Base-by-base conservation (phyloP, 2,329 filamentous ascomycete species). In the Didymella keratinophila region DNA sequence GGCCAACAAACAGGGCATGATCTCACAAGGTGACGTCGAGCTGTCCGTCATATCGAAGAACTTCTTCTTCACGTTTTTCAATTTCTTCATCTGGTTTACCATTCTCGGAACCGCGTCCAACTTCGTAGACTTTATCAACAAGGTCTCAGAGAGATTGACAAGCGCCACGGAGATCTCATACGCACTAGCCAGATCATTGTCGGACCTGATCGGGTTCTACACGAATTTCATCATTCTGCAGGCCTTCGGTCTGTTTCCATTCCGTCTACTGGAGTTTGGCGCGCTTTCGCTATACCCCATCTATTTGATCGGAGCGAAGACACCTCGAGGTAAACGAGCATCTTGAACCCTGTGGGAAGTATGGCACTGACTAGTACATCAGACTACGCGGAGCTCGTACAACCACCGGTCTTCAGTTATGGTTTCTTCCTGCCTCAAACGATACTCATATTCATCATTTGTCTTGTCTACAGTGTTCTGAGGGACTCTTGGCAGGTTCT, bases 51-150 rank as follows among this genome's bases (percentile, higher is more conserved):
- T 99, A 65, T 97, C 92, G 52, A 99, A 99, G 80, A 99, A 98
- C 78, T 99, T 98, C 80, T 97, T 98, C 83, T 99, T 99, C 75
- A 93, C 91, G 10, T 99, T 99, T 78, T 98, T 99, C 86, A 99
- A 99, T 78, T 92, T 98, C 56, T 99, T 99, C 78, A 86, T 98
- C 49, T 87, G 98, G 43, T 97, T 98, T 75, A 96, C 94, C 1
- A 85, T 95, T 25, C 91, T 96, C 44, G 91, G 90, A 52, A 92
- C 93, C 4, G 92, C 87, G 1, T 87, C 89, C 37, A 87, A 89
- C 52, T 91, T 97, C 71, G 87, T 87, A 77, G 82, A 83, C 32
- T 85, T 90, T 51, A 83, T 84, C 71, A 78, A 85, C 55, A 80
- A 82, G 25, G 82, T 98, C 45, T 87, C 87, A 52, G 86, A 94